Percentiles rank a stretch among this genome's conserved stretches.
phyloP scores from a whole-genome alignment of 345 rosid species.

The Ceriops decandra region DNA sequence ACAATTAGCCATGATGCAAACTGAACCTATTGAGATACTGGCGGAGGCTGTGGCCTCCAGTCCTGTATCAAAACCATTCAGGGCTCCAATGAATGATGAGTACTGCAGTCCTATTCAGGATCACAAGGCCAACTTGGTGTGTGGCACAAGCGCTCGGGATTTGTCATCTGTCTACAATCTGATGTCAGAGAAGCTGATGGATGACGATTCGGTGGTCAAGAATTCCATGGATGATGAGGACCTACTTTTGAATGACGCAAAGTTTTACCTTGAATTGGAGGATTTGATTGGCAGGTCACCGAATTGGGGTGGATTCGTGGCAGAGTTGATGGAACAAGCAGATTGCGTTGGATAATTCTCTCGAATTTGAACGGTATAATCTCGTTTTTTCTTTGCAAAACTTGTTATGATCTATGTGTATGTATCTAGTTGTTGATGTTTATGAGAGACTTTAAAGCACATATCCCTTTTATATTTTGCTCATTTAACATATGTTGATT shows the following conservation, averaged over 20 bases:
- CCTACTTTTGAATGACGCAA: slow-evolving; percentile 22
- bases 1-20: slow-evolving; percentile 31
- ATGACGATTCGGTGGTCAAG: slow-evolving; percentile 8
- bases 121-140: slow-evolving; percentile 15
- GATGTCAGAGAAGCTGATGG: slow-evolving; percentile 27
- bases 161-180: slow-evolving; percentile 22
- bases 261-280: slow-evolving; percentile 37
- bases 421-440: no score
- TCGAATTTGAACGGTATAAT: slow-evolving; percentile 6
- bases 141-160: slow-evolving; percentile 10
- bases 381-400: no score
- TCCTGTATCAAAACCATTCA: slow-evolving; percentile 15
- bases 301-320: slow-evolving; percentile 27
- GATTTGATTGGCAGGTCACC: slow-evolving; percentile 35
- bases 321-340: slow-evolving; percentile 31
- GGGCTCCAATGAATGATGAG: slow-evolving; percentile 20
- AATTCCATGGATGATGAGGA: slow-evolving; percentile 19
- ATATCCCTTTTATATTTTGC: no score
- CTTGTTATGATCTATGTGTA: no score
- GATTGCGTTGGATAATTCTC: slow-evolving; percentile 23
- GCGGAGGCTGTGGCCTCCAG: slow-evolving; percentile 14
- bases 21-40: slow-evolving; percentile 27
- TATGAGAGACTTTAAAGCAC: no score
- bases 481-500: no score
- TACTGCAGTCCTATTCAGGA: slow-evolving; percentile 16